Percentiles rank a stretch among this genome's conserved stretches.
Evolutionary conservation across 805 yeast genomes (phyloP).

Genomic region (Cephaloascus fragrans): DNA sequence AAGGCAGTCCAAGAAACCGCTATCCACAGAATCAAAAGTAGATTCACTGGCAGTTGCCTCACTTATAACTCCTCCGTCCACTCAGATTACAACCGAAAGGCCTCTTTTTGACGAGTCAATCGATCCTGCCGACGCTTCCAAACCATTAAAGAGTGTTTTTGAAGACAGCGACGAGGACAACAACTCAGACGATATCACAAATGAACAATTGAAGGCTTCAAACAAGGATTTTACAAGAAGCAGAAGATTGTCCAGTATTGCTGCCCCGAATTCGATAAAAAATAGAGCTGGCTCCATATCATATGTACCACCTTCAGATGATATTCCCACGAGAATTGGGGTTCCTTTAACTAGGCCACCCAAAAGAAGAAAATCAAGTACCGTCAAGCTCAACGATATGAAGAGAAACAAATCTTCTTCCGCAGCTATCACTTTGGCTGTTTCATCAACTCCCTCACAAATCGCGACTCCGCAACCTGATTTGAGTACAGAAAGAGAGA

Average conservation of each 20-base stretch:
- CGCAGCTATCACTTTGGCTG: background rate
- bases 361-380: slow-evolving; percentile 20
- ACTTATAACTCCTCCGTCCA: slow-evolving; percentile 9
- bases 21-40: slow-evolving; percentile 14
- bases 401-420: slow-evolving; percentile 1
- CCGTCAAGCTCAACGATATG: slow-evolving; percentile 4
- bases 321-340: slow-evolving; percentile 24
- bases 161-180: slow-evolving; percentile 11
- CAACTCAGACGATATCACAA: slow-evolving; percentile 21
- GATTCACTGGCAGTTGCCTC: slow-evolving; percentile 1
- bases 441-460: slow-evolving; percentile 7
- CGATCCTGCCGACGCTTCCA: slow-evolving; percentile 2
- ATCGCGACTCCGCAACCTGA: slow-evolving; percentile 8
- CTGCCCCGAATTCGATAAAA: slow-evolving; percentile 11
- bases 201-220: slow-evolving; percentile 9
- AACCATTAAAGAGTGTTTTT: slow-evolving; percentile 1
- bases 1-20: slow-evolving; percentile 7
- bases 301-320: slow-evolving; percentile 8
- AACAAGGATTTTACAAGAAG: slow-evolving; percentile 7
- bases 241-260: slow-evolving; percentile 27
- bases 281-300: slow-evolving; percentile 21
- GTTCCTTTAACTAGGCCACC: slow-evolving; percentile 22
- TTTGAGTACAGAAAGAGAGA: slow-evolving; percentile 2
- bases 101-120: slow-evolving; percentile 1
- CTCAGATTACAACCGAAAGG: slow-evolving; percentile 4